Evolutionary conservation across 805 yeast species (phyloP), one percentile per base, ranked within the genome.

Genomic region (Nakazawaea siamensis): DNA sequence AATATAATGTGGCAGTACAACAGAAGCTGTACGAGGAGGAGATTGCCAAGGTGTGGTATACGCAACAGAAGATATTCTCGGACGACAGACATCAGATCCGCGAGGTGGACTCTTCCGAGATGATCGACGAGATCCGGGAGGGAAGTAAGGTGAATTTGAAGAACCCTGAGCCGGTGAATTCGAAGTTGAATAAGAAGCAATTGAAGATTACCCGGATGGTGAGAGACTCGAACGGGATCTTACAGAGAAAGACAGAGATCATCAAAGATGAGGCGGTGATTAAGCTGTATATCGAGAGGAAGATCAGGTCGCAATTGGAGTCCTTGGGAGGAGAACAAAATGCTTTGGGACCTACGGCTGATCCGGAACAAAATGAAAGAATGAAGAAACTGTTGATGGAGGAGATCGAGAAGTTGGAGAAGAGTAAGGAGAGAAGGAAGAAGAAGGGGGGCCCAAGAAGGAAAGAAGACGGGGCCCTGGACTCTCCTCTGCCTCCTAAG

Each of bases 11-110:
- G 29, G 86, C 90, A 0, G 57, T 74, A 42, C 97, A 90, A 55
- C 97, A 90, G 50, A 81, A 80, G 50, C 76, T 92, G 2, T 92
- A 92, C 49, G 96, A 90, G 43, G 88, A 81, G 41, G 97, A 92
- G 52, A 81, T 92, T 39, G 67, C 73, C 24, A 70, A 86, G 35
- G 87, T 88, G 18, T 92, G 98, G 98, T 80, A 82, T 47, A 74
- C 80, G 6, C 97, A 90, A 52, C 73, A 77, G 33, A 66, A 70
- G 40, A 68, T 78, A 9, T 60, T 88, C 34, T 20, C 23, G 7
- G 23, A 8, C 29, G 15, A 39, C 33, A 28, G 44, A 16, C 15
- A 26, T 10, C 18, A 25, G 23, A 33, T 33, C 12, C 24, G 24
- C 6, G 36, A 32, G 10, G 8, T 33, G 12, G 27, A 19, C 19